Conservation (phyloP, 768 basidiomycete species). For the Auriscalpium orientale region DNA sequence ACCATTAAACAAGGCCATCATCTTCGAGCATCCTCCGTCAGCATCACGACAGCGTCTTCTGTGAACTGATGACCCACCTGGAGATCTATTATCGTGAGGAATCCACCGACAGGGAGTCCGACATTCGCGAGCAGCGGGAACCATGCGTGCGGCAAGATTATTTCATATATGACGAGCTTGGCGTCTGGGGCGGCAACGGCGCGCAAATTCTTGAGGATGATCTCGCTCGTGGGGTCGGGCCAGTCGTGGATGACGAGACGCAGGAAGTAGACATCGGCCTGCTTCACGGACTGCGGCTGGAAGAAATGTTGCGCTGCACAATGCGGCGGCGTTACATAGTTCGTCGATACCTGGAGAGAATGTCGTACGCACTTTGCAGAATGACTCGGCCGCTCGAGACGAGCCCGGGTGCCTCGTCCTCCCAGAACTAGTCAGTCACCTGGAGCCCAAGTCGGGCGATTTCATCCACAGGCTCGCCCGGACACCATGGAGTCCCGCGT, state of each 20-base stretch:
- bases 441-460: no score
- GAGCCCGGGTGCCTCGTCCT: not conserved
- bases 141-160: slow-evolving; percentile 13
- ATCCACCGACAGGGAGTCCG: not conserved
- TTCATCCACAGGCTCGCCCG: no score
- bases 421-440: not conserved
- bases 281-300: slow-evolving; percentile 14
- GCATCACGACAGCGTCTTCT: not conserved
- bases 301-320: slow-evolving; percentile 6
- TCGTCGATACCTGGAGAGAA: not conserved
- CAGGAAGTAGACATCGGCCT: slow-evolving; percentile 18
- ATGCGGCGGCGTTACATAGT: not conserved
- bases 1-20: slow-evolving; percentile 23
- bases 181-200: slow-evolving; percentile 14
- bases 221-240: slow-evolving; percentile 7
- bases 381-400: not conserved
- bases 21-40: slow-evolving; percentile 9
- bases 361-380: not conserved
- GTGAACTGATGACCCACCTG: not conserved
- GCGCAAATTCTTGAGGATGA: slow-evolving; percentile 16
- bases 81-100: slow-evolving; percentile 1
- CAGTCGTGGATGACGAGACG: slow-evolving; percentile 21
- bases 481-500: no score
- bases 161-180: slow-evolving; percentile 18
- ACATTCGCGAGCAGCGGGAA: slow-evolving; percentile 7